phyloP scores from a whole-genome alignment of 1,284 basidiomycete genomes.

The Entoloma clypeatum region DNA sequence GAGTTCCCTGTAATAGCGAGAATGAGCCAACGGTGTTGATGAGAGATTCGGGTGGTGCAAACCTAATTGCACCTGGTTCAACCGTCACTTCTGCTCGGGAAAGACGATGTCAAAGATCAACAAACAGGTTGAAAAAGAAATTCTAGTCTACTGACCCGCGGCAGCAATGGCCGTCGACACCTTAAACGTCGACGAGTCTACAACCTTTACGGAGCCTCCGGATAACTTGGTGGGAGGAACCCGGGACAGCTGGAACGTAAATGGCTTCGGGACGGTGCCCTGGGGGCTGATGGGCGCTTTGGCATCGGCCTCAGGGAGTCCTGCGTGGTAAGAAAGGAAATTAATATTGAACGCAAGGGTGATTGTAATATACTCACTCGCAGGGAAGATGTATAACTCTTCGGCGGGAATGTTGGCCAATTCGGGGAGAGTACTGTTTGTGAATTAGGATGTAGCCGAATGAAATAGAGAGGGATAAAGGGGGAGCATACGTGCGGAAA shows the following conservation, averaged over 20 bases:
- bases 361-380: conserved; percentile 32
- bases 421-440: conserved; percentile 40
- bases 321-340: conserved; percentile 33
- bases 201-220: conserved; percentile 63
- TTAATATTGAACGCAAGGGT: conserved; percentile 13
- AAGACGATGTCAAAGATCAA: conserved; percentile 1
- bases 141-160: conserved; percentile 29
- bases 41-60: conserved; percentile 21
- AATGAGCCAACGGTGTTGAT: conserved; percentile 4
- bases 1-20: conserved; percentile 37
- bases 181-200: conserved; percentile 51
- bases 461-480: neutral
- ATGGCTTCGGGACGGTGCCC: conserved; percentile 49
- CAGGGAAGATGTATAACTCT: conserved; percentile 68
- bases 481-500: conserved; percentile 44
- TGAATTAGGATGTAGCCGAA: neutral
- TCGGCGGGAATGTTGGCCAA: conserved; percentile 56
- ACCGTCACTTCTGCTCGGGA: conserved; percentile 50
- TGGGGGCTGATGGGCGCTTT: conserved; percentile 43
- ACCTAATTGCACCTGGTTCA: conserved; percentile 63
- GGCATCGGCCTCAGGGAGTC: conserved; percentile 30
- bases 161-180: conserved; percentile 58
- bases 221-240: conserved; percentile 44
- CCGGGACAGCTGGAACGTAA: conserved; percentile 52
- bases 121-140: no score